These are phyloP conservation scores for Eucalyptus sp. DNA, from an alignment of 345 rosid genomes.

Conservation along the genomic window DNA sequence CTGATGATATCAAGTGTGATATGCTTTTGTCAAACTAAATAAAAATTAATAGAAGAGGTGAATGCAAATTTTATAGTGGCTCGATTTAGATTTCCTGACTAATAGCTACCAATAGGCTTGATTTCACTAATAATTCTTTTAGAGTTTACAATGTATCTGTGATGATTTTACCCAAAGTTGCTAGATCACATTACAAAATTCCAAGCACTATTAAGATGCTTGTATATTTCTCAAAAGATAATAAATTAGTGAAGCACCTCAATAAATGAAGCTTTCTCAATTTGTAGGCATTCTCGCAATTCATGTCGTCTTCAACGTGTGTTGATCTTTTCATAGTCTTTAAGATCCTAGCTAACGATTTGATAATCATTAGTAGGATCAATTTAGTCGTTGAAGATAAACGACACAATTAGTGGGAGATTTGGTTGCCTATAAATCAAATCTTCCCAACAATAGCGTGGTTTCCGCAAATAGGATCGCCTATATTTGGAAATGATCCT, in stretches of 20 bases:
- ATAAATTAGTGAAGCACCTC: not conserved
- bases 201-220: not conserved
- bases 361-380: not conserved
- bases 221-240: not conserved
- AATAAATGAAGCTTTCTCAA: not conserved
- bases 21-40: not conserved
- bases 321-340: too few relatives aligned
- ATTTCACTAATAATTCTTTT: not conserved
- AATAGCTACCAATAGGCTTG: not conserved
- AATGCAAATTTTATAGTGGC: not conserved
- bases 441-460: not conserved
- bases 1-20: not conserved
- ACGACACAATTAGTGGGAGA: not conserved
- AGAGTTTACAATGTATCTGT: too few relatives aligned
- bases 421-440: too few relatives aligned
- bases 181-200: not conserved
- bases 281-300: not conserved
- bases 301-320: not conserved
- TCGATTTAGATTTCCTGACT: not conserved
- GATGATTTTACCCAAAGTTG: not conserved
- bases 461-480: not conserved
- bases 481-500: not conserved
- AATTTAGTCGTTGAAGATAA: not conserved
- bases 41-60: not conserved
- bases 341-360: not conserved